Evolutionary conservation across 2,329 filamentous ascomycete species (phyloP).

Genomic region (Xylogone sp.): DNA sequence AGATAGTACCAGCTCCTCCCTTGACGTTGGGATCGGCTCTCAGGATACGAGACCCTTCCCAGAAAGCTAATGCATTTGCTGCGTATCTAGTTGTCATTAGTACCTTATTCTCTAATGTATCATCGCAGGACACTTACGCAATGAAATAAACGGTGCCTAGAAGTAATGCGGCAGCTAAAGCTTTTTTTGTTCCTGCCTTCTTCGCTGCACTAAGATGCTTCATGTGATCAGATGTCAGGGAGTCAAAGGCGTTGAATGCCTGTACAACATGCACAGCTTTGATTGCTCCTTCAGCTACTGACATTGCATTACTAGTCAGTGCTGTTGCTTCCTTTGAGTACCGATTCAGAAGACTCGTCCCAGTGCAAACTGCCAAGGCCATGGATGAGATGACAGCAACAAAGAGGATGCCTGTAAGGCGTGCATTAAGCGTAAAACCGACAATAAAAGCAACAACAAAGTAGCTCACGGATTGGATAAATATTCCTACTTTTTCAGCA

Average conservation of each 20-base stretch:
- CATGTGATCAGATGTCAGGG: slow-evolving; percentile 46
- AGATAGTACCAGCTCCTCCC: slow-evolving; percentile 43
- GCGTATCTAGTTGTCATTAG: slow-evolving; percentile 33
- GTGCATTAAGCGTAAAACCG: slow-evolving; percentile 53
- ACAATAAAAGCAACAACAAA: slow-evolving; percentile 56
- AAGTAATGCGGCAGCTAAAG: slow-evolving; percentile 43
- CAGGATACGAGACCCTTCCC: slow-evolving; percentile 50
- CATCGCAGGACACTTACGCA: slow-evolving; percentile 36
- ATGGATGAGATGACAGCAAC: slow-evolving; percentile 46
- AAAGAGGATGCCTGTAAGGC: slow-evolving; percentile 51
- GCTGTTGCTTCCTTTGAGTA: slow-evolving; percentile 38
- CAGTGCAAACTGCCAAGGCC: slow-evolving; percentile 42
- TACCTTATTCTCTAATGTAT: background rate
- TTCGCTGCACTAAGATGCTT: slow-evolving; percentile 38
- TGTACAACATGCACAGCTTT: slow-evolving; percentile 49
- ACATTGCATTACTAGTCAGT: slow-evolving; percentile 43
- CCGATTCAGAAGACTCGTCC: slow-evolving; percentile 37
- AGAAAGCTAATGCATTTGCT: slow-evolving; percentile 56
- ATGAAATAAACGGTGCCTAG: slow-evolving; percentile 53
- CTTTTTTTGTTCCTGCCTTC: slow-evolving; percentile 44
- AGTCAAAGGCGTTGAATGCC: slow-evolving; percentile 43
- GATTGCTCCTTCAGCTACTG: slow-evolving; percentile 48
- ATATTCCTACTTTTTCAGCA: slow-evolving; percentile 57
- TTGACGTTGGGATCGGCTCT: background rate
- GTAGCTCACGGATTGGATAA: slow-evolving; percentile 51